These are phyloP conservation scores for Cladochytrium tenue DNA, from an alignment of 371 early-diverging fungal genomes.

Conservation along the genomic window DNA sequence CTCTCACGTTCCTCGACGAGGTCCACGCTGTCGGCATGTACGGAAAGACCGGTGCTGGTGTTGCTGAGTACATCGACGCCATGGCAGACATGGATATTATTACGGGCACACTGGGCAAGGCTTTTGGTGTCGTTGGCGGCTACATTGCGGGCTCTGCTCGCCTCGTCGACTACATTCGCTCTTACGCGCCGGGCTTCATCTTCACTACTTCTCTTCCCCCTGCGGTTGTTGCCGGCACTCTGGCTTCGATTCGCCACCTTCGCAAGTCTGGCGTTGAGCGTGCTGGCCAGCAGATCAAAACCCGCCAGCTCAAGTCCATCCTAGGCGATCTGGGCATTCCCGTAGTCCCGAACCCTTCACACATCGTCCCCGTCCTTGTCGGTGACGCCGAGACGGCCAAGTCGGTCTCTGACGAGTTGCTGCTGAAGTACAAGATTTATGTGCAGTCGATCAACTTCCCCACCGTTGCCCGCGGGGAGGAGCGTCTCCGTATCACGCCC, in stretches of 20 bases:
- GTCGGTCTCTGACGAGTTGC: constrained; percentile 86
- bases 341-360: constrained; percentile 96
- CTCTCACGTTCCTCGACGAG: constrained; percentile 96
- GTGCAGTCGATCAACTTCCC: constrained; percentile 96
- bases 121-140: constrained; percentile 96
- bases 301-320: constrained; percentile 79
- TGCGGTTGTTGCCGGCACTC: constrained; percentile 85
- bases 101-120: constrained; percentile 97
- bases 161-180: constrained; percentile 94
- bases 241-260: constrained; percentile 88
- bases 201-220: constrained; percentile 98
- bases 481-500: constrained; percentile 96
- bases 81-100: constrained; percentile 94
- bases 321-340: constrained; percentile 86
- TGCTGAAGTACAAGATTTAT: constrained; percentile 87
- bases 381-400: constrained; percentile 94
- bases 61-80: constrained; percentile 92
- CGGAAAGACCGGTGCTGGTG: constrained; percentile 93
- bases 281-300: constrained; percentile 86
- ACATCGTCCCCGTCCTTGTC: constrained; percentile 97
- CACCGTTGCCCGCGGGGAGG: constrained; percentile 92
- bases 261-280: constrained; percentile 84
- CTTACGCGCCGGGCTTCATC: constrained; percentile 98
- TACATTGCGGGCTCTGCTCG: constrained; percentile 53
- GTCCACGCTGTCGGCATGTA: constrained; percentile 99